These are phyloP conservation scores for Aspergillus sp. DNA, from an alignment of 2,329 filamentous ascomycete species.

Conservation along the genomic window DNA sequence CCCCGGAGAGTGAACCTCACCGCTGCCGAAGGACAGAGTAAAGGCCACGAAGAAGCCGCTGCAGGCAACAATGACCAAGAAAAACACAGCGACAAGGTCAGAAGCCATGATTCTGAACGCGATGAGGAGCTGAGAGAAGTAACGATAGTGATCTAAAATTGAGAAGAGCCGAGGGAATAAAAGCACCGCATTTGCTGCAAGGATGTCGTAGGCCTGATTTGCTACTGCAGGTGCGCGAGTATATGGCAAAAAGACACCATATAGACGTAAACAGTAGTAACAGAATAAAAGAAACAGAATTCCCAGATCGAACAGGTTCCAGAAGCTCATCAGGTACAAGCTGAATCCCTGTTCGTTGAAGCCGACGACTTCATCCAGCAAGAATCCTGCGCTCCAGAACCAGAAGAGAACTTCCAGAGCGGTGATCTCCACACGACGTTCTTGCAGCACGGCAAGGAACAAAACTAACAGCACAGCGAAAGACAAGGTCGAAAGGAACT, in stretches of 20 bases:
- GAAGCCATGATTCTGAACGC: conserved; percentile 93
- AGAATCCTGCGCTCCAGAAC: conserved; percentile 97
- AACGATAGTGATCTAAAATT: conserved; percentile 89
- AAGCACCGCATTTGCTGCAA: conserved; percentile 85
- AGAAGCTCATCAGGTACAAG: conserved; percentile 95
- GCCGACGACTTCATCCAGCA: conserved; percentile 92
- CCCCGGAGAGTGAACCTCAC: conserved; percentile 59
- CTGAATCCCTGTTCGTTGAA: conserved; percentile 97
- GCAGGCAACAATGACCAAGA: conserved; percentile 82
- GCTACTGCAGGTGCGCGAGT: conserved; percentile 68
- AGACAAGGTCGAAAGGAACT: conserved; percentile 84
- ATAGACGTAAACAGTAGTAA: conserved; percentile 87
- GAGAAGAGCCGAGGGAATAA: conserved; percentile 90
- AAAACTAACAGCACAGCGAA: conserved; percentile 80
- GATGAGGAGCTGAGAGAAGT: conserved; percentile 92
- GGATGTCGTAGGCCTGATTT: conserved; percentile 86
- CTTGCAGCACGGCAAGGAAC: conserved; percentile 76
- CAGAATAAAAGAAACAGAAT: conserved; percentile 81
- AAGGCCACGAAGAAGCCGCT: conserved; percentile 97
- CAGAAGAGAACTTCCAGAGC: conserved; percentile 86
- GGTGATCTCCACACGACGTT: conserved; percentile 77
- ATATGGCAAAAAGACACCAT: conserved; percentile 80
- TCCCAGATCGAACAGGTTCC: conserved; percentile 93
- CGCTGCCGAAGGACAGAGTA: conserved; percentile 72
- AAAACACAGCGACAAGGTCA: conserved; percentile 79